Conservation (phyloP, 169 alveolate genomes). For the Plasmodium billcollinsi region DNA sequence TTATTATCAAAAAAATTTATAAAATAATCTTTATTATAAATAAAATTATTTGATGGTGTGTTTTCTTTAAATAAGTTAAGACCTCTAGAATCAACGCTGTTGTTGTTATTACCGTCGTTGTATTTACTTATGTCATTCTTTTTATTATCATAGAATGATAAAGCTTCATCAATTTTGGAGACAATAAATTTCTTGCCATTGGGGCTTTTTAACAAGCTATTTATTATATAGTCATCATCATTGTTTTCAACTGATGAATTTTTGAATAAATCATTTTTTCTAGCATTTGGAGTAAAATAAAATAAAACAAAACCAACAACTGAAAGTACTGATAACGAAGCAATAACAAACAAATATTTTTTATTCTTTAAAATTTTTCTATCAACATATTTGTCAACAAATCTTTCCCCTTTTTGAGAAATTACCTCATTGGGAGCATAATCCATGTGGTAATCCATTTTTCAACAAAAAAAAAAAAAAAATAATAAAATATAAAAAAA, state of each 20-base stretch:
- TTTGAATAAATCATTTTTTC: neutral
- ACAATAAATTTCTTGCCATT: conserved; percentile 51
- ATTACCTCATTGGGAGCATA: conserved; percentile 2
- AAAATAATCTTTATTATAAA: neutral
- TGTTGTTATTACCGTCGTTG: neutral
- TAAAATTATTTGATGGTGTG: neutral
- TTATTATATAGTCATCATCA: conserved; percentile 34
- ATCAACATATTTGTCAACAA: conserved; percentile 8
- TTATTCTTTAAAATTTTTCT: conserved; percentile 2
- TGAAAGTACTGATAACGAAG: conserved; percentile 11
- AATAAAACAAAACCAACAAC: neutral
- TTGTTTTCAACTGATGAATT: neutral
- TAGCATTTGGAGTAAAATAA: conserved; percentile 5
- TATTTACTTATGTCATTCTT: neutral
- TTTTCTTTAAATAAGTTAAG: neutral
- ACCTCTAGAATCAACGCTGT: neutral
- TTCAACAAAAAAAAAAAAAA: conserved; percentile 3
- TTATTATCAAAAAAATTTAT: conserved; percentile 14
- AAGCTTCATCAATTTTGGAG: conserved; percentile 20
- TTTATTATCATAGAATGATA: conserved; percentile 4
- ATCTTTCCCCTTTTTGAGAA: conserved; percentile 9
- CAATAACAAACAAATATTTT: neutral
- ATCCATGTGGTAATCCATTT: conserved; percentile 35
- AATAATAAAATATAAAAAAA: neutral
- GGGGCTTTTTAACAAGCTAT: conserved; percentile 16